These are phyloP conservation scores for Eucalyptus shirleyi DNA, from an alignment of 345 rosid genomes.

Conservation along the genomic window DNA sequence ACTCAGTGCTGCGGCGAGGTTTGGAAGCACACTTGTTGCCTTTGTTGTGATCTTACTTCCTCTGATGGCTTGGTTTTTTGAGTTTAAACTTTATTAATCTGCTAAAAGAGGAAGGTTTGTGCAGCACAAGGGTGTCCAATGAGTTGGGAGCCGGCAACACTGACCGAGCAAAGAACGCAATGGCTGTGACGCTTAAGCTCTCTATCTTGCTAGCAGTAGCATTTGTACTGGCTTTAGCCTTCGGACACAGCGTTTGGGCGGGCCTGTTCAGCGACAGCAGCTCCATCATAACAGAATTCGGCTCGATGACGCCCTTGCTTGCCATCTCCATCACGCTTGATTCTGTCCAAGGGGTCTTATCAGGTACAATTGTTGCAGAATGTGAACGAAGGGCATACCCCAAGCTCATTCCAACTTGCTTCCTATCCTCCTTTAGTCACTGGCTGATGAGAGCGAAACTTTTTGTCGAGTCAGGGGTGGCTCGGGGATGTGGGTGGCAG, in stretches of 20 bases:
- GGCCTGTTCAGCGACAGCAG: conserved; percentile 36
- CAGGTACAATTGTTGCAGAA: conserved; percentile 20
- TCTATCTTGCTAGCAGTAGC: conserved; percentile 35
- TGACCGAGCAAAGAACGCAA: conserved; percentile 35
- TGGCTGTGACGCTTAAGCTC: conserved; percentile 31
- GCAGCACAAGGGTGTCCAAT: conserved; percentile 80
- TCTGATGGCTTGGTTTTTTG: background rate
- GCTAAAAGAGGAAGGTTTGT: background rate
- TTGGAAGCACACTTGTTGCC: background rate
- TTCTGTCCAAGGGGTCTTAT: conserved; percentile 48
- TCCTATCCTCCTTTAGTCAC: background rate
- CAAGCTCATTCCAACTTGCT: background rate
- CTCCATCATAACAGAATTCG: conserved; percentile 25
- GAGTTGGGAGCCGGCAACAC: conserved; percentile 61
- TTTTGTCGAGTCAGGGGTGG: conserved; percentile 26
- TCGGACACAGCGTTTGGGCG: conserved; percentile 55
- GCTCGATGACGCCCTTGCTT: conserved; percentile 44
- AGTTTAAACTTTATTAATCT: background rate
- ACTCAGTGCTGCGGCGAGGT: conserved; percentile 84
- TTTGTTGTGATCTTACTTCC: background rate
- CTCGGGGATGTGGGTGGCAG: conserved; percentile 82
- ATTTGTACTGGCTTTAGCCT: conserved; percentile 19
- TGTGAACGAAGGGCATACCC: background rate
- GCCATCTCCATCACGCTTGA: conserved; percentile 45
- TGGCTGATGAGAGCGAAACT: background rate